Conservation (phyloP, 805 yeast genomes). For the Starmerella asiatica region DNA sequence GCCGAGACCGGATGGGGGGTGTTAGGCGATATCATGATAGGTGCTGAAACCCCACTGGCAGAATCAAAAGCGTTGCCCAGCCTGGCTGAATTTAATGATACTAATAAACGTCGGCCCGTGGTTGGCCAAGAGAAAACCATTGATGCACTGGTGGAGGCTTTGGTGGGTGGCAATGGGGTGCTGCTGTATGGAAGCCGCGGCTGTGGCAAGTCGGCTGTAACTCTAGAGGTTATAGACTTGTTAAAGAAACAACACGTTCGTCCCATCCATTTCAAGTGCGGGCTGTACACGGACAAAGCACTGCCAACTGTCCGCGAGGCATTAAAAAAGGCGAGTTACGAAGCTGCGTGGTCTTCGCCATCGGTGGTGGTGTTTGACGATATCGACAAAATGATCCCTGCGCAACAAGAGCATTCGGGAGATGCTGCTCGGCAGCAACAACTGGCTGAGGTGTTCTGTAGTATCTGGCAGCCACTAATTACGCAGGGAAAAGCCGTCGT, state of each 20-base stretch:
- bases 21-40: conserved; percentile 4
- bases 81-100: neutral
- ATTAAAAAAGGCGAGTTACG: conserved; percentile 34
- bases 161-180: conserved; percentile 41
- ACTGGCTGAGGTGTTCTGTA: conserved; percentile 47
- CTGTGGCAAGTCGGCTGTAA: conserved; percentile 59
- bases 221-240: conserved; percentile 31
- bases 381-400: conserved; percentile 56
- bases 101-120: conserved; percentile 22
- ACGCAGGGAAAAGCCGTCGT: conserved; percentile 38
- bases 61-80: conserved; percentile 15
- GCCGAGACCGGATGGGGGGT: conserved; percentile 11
- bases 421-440: conserved; percentile 53
- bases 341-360: conserved; percentile 66
- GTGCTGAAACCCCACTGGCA: conserved; percentile 14
- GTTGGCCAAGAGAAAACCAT: conserved; percentile 47
- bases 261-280: conserved; percentile 41
- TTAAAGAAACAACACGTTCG: conserved; percentile 33
- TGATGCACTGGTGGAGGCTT: conserved; percentile 29
- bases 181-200: conserved; percentile 66
- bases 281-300: conserved; percentile 43
- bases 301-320: conserved; percentile 35
- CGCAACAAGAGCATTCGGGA: conserved; percentile 41
- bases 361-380: conserved; percentile 65
- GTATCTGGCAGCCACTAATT: conserved; percentile 32